Conservation (phyloP, 257 asterid species). For the Penstemon eatonii region DNA sequence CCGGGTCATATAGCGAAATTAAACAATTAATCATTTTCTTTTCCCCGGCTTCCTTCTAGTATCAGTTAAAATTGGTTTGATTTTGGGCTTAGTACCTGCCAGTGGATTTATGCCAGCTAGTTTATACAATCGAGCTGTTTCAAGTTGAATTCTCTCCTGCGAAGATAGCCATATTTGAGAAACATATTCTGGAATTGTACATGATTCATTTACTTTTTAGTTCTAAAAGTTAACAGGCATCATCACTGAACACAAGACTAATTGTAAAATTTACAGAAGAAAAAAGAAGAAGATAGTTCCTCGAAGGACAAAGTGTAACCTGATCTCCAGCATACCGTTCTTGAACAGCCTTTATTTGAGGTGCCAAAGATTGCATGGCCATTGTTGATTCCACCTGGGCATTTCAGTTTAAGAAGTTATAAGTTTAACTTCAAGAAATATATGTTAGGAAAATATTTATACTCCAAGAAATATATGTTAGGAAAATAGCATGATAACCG, state of each 20-base stretch:
- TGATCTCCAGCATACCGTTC: slow-evolving; percentile 96
- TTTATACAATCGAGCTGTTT: slow-evolving; percentile 94
- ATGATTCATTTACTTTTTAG: neutral
- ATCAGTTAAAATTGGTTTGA: slow-evolving; percentile 19
- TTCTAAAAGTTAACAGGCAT: slow-evolving; percentile 16
- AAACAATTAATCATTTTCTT: neutral
- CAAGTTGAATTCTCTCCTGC: slow-evolving; percentile 94
- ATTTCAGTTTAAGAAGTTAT: slow-evolving; percentile 21
- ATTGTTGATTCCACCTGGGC: slow-evolving; percentile 91
- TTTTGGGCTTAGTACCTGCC: slow-evolving; percentile 61
- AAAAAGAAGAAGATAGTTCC: slow-evolving; percentile 12
- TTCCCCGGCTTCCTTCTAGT: neutral
- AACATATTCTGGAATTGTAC: slow-evolving; percentile 10
- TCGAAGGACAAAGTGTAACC: slow-evolving; percentile 51
- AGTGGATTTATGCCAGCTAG: slow-evolving; percentile 96
- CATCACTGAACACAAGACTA: neutral
- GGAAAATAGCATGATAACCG: slow-evolving; percentile 15
- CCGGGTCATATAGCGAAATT: neutral
- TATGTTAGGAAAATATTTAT: neutral
- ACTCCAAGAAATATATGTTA: neutral
- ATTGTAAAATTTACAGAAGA: neutral
- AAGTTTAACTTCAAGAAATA: neutral
- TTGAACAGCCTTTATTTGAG: slow-evolving; percentile 98
- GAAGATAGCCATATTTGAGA: slow-evolving; percentile 29
- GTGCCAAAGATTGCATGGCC: slow-evolving; percentile 94